These are phyloP conservation scores for Monosporascus cannonballus DNA, from an alignment of 2,329 filamentous ascomycete species.

Conservation along the genomic window DNA sequence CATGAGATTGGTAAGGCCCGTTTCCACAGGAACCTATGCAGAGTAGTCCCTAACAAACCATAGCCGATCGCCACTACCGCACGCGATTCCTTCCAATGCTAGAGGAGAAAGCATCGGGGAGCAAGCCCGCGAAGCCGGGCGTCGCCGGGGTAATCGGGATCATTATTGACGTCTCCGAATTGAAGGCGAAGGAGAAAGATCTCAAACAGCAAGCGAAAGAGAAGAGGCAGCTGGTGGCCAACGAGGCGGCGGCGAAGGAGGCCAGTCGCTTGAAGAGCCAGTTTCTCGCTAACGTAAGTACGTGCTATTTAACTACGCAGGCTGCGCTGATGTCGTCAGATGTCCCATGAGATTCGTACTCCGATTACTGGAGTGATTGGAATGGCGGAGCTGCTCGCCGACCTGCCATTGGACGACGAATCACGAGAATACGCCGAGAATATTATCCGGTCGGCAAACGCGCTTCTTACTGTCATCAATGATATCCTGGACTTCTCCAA, in stretches of 20 bases:
- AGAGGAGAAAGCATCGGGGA: conserved; percentile 47
- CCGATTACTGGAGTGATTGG: conserved; percentile 77
- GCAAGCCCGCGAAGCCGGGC: conserved; percentile 40
- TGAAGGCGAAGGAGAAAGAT: conserved; percentile 58
- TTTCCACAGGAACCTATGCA: not conserved
- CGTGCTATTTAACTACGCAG: not conserved
- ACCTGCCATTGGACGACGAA: conserved; percentile 62
- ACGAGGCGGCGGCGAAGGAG: conserved; percentile 73
- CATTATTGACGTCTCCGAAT: conserved; percentile 73
- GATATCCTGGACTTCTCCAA: conserved; percentile 90
- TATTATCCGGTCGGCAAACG: conserved; percentile 73
- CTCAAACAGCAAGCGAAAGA: conserved; percentile 60
- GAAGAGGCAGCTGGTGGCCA: conserved; percentile 64
- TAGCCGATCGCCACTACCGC: conserved; percentile 60
- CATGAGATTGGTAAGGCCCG: conserved; percentile 44
- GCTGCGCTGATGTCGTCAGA: conserved; percentile 32
- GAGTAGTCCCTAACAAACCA: conserved; percentile 6
- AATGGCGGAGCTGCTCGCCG: conserved; percentile 69
- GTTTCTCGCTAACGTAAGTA: conserved; percentile 60
- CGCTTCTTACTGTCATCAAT: conserved; percentile 80
- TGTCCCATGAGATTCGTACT: conserved; percentile 75
- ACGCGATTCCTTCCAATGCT: conserved; percentile 65
- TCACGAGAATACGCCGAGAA: conserved; percentile 71
- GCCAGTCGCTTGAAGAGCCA: conserved; percentile 75
- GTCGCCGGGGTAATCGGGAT: conserved; percentile 71